A percentile compares a stretch with the other conserved stretches of the same genome.
Evolutionary conservation across 2,329 filamentous ascomycete species (phyloP).

Genomic region (Talaromyces funiculosus): DNA sequence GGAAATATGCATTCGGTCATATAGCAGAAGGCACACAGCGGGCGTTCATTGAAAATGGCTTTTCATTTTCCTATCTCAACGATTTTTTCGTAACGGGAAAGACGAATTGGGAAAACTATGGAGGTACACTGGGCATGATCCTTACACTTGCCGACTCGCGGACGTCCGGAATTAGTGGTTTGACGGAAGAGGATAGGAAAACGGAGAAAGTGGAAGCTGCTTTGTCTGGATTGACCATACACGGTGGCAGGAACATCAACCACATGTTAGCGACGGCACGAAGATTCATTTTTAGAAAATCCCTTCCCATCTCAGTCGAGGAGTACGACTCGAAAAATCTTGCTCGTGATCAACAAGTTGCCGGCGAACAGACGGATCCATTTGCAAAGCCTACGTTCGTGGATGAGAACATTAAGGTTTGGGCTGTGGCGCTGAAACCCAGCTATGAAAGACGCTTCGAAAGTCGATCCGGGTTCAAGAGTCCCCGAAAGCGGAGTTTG

Average conservation of each 20-base stretch:
- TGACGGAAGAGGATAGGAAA: conserved; percentile 16
- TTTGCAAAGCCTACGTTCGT: conserved; percentile 59
- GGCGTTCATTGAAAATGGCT: conserved; percentile 62
- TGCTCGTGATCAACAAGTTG: conserved; percentile 18
- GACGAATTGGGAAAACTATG: conserved; percentile 68
- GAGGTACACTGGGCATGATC: conserved; percentile 78
- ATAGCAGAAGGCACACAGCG: conserved; percentile 81
- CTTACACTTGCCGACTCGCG: conserved; percentile 72
- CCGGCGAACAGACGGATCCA: conserved; percentile 20
- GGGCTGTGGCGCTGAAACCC: conserved; percentile 63
- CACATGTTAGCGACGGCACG: conserved; percentile 78
- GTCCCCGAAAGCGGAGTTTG: conserved; percentile 43
- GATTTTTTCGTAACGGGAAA: conserved; percentile 79
- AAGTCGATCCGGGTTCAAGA: conserved; percentile 22
- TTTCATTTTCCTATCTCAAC: conserved; percentile 59
- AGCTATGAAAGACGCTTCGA: conserved; percentile 17
- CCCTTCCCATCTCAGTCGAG: conserved; percentile 64
- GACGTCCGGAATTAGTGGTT: conserved; percentile 40
- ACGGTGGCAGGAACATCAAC: conserved; percentile 73
- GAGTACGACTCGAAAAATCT: conserved; percentile 53
- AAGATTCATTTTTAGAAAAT: conserved; percentile 78
- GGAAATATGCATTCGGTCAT: conserved; percentile 80
- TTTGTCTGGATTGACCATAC: conserved; percentile 51
- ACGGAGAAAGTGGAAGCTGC: neutral
- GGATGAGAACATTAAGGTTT: conserved; percentile 74